A percentile compares a stretch with the other conserved stretches of the same genome.
phyloP scores from a whole-genome alignment of 257 asterid species.

The Solanum pimpinellifolium region DNA sequence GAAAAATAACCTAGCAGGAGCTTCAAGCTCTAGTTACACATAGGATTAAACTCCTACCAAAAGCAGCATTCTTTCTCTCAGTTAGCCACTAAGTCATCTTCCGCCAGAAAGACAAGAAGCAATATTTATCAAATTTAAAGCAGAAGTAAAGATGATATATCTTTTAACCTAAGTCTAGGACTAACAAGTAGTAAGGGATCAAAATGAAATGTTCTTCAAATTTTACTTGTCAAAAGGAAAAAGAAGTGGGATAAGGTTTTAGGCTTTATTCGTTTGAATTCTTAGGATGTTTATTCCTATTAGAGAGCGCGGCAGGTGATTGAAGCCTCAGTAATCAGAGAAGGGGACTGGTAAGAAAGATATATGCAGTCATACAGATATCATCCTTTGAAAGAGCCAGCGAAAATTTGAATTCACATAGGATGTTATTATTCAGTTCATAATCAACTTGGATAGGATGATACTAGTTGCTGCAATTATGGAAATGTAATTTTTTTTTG shows the following conservation, averaged over 20 bases:
- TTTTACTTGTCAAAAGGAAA: background rate
- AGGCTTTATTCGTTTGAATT: background rate
- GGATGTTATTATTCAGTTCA: background rate
- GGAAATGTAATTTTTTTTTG: background rate
- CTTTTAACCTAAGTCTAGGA: background rate
- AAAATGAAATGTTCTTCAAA: background rate
- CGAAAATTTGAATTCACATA: background rate
- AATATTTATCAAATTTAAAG: background rate
- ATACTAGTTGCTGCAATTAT: background rate
- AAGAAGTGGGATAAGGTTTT: background rate
- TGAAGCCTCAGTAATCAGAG: background rate
- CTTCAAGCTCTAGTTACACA: background rate
- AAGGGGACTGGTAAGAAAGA: background rate
- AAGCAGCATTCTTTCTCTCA: background rate
- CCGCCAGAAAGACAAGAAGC: background rate
- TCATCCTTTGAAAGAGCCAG: background rate
- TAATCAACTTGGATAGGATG: background rate
- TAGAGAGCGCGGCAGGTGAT: background rate
- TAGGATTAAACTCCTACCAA: background rate
- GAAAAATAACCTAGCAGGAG: background rate
- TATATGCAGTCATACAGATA: background rate
- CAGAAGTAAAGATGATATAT: background rate
- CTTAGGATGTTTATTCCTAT: background rate
- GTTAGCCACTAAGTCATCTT: background rate
- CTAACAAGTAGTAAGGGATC: background rate